Evolutionary conservation across 2,329 filamentous ascomycete species (phyloP).

Genomic region (Penicillium sp.): DNA sequence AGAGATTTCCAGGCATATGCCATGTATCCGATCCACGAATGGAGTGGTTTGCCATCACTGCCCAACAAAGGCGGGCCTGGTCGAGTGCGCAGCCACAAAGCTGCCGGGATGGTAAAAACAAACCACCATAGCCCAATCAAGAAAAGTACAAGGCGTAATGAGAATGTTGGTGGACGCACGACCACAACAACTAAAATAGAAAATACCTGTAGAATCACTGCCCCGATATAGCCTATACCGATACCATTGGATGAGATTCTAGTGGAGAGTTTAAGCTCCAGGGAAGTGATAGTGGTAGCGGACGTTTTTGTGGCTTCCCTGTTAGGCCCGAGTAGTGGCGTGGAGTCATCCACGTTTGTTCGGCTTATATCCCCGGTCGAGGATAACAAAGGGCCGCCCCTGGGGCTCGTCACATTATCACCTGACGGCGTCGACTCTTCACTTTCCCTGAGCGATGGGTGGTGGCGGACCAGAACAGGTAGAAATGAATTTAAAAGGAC

Average conservation of each 20-base stretch:
- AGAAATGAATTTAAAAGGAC: constrained; percentile 94
- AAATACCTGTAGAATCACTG: constrained; percentile 77
- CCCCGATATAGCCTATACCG: constrained; percentile 88
- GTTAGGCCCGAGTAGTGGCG: constrained; percentile 28
- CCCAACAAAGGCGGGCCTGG: constrained; percentile 75
- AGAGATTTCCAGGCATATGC: constrained; percentile 83
- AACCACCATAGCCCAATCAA: constrained; percentile 92
- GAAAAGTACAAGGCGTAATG: constrained; percentile 82
- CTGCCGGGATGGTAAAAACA: constrained; percentile 82
- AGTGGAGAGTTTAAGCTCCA: constrained; percentile 77
- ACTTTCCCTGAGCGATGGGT: constrained; percentile 54
- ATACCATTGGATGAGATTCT: constrained; percentile 90
- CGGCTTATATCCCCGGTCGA: constrained; percentile 3
- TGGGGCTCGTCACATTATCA: constrained; percentile 2
- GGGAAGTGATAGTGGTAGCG: constrained; percentile 43
- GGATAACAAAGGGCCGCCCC: constrained; percentile 3
- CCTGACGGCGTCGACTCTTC: constrained; percentile 3
- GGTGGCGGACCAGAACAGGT: constrained; percentile 83
- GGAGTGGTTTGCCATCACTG: constrained; percentile 36
- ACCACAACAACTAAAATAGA: constrained; percentile 74
- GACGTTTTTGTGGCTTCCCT: constrained; percentile 7
- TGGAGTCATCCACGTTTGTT: constrained; percentile 21
- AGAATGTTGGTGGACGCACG: constrained; percentile 76
- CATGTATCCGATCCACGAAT: constrained; percentile 70
- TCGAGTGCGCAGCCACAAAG: constrained; percentile 80